Conservation (phyloP, 306 rosid genomes). For the Acacia melanoxylon region DNA sequence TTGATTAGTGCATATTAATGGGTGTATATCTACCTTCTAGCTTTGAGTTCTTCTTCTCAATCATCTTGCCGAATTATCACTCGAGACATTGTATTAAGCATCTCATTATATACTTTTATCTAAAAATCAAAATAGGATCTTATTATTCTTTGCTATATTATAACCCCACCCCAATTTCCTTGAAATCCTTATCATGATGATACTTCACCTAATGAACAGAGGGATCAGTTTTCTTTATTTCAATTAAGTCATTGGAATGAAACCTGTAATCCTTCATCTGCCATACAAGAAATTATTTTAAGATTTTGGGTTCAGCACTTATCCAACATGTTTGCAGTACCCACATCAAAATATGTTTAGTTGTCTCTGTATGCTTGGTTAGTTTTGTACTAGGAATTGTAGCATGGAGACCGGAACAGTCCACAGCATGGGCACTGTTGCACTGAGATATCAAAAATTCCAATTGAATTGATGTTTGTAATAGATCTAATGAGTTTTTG, state of each 20-base stretch:
- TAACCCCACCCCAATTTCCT: not conserved
- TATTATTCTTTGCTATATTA: not conserved
- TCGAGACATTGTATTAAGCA: not conserved
- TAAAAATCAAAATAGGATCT: not conserved
- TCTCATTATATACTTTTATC: not conserved
- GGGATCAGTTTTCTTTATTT: not conserved
- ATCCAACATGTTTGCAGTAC: not conserved
- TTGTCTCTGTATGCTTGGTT: not conserved
- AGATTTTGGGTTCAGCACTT: not conserved
- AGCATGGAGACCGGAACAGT: not conserved
- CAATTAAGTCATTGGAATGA: not conserved
- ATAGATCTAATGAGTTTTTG: not conserved
- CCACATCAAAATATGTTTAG: not conserved
- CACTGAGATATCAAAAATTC: not conserved
- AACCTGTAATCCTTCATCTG: not conserved
- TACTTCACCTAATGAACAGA: not conserved
- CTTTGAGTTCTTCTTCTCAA: not conserved
- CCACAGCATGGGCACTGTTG: not conserved
- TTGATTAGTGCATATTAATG: not conserved
- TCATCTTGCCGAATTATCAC: not conserved
- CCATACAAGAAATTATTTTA: not conserved
- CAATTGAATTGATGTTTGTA: not conserved
- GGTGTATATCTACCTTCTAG: not conserved
- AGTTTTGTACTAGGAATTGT: not conserved
- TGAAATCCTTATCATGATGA: not conserved